Conservation (phyloP, 2,329 filamentous ascomycete genomes). For the Emericellopsis cladophorae region DNA sequence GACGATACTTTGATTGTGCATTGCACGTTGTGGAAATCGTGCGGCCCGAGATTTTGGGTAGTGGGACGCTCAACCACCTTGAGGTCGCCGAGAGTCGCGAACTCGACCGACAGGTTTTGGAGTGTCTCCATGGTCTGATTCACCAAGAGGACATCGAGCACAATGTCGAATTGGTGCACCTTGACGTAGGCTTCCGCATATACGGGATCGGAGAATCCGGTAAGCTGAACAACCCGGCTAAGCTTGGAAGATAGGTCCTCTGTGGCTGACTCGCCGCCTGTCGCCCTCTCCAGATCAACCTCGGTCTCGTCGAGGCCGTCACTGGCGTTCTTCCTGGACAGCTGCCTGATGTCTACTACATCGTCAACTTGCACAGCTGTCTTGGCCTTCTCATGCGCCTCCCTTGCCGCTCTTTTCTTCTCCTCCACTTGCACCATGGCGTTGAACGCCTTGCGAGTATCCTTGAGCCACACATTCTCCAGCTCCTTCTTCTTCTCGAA, state of each 20-base stretch:
- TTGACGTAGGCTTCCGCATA: conserved; percentile 99
- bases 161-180: conserved; percentile 97
- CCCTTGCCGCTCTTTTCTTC: conserved; percentile 93
- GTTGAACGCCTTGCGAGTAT: conserved; percentile 89
- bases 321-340: conserved; percentile 77
- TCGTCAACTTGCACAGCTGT: conserved; percentile 92
- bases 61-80: conserved; percentile 96
- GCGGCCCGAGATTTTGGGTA: conserved; percentile 87
- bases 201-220: conserved; percentile 94
- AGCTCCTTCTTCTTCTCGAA: conserved; percentile 83
- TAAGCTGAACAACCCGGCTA: conserved; percentile 90
- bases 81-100: conserved; percentile 92
- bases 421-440: conserved; percentile 97
- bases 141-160: conserved; percentile 88
- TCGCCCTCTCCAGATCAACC: conserved; percentile 84
- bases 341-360: conserved; percentile 80
- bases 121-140: conserved; percentile 96
- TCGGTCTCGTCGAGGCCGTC: conserved; percentile 81
- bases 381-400: conserved; percentile 85
- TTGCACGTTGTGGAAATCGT: conserved; percentile 97
- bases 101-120: conserved; percentile 94
- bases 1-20: conserved; percentile 98
- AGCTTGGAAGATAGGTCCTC: conserved; percentile 91
- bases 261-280: conserved; percentile 69
- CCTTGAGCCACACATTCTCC: conserved; percentile 83